Evolutionary conservation across 2,329 filamentous ascomycete species (phyloP), one percentile per base, ranked within the genome.

Genomic region (Colletotrichum brevisporum): DNA sequence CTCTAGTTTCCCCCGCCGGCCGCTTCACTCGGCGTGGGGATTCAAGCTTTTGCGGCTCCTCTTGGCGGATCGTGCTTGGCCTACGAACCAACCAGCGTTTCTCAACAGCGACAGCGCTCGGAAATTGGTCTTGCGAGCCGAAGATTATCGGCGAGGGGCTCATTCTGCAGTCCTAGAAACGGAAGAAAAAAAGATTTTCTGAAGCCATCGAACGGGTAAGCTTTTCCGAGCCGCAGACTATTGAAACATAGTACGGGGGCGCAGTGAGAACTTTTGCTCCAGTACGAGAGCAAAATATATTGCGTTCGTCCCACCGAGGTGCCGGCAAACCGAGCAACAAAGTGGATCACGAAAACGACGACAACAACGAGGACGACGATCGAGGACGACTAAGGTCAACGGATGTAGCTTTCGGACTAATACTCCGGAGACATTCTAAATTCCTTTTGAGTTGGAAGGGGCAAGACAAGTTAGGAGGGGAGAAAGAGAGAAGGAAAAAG

Each of bases 31-130:
- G 61, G 39, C 6, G 16, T 12, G 21, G 2, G 31, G 3, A 13
- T 9, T 43, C 21, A 65, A 60, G 61, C 61, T 3, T 51, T 65
- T 65, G 61, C 62, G 62, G 55, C 62, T 69, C 41, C 48, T 8
- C 48, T 52, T 54, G 65, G 53, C 48, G 13, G 65, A 48, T 53
- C 3, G 18, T 2, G 12, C 50, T 60, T 47, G 12, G 36, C n/a
- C 15, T 48, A 18, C 8, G 26, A 8, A 8, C 6, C 6, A 24
- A n/a, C 31, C 31, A 2, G 31, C 31, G 31, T 36, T 36, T 8
- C 31, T 36, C 8, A 36, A 36, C 8, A 36, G 31, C 31, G 31
- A 36, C 31, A 9, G 9, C 31, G 31, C 31, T 36, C 31, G 31
- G 31, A 36, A 8, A 36, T 36, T 36, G 31, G 8, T 36, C 9